phyloP scores from a whole-genome alignment of 106 monocot species.

The Gastrodia elata region DNA sequence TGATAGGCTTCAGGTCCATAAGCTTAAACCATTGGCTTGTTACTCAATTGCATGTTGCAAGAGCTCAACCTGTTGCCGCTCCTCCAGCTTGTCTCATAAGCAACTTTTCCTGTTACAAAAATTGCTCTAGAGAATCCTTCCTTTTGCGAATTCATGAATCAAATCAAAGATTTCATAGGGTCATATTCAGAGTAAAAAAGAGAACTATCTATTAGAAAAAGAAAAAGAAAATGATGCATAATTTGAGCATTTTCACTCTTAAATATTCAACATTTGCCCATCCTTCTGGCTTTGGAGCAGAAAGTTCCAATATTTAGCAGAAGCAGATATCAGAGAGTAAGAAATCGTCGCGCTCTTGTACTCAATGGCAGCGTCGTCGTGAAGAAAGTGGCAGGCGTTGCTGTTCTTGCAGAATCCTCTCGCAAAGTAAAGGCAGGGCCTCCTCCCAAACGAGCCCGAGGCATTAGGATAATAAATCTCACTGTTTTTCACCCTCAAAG shows the following conservation, averaged over 20 bases:
- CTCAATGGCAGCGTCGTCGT: slow-evolving; percentile 31
- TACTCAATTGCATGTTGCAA: slow-evolving; percentile 76
- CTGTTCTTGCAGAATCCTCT: slow-evolving; percentile 95
- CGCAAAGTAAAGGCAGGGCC: slow-evolving; percentile 81
- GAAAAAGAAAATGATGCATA: not conserved
- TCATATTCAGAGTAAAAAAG: not conserved
- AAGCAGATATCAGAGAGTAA: not conserved
- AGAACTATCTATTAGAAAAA: not conserved
- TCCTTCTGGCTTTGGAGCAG: slow-evolving; percentile 56
- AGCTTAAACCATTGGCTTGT: slow-evolving; percentile 56
- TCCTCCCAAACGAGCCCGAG: slow-evolving; percentile 53
- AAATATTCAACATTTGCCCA: slow-evolving; percentile 37
- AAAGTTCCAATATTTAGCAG: slow-evolving; percentile 42
- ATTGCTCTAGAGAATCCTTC: slow-evolving; percentile 45
- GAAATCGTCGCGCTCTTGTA: slow-evolving; percentile 44
- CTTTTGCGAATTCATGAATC: slow-evolving; percentile 13
- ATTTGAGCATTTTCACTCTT: not conserved
- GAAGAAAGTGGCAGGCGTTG: slow-evolving; percentile 66
- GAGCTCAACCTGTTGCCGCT: slow-evolving; percentile 53
- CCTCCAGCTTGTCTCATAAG: slow-evolving; percentile 50
- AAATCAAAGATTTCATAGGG: not conserved
- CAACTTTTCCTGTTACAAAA: slow-evolving; percentile 22
- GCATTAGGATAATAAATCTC: slow-evolving; percentile 1
- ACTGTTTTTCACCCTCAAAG: slow-evolving; percentile 18
- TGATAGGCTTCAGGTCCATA: slow-evolving; percentile 43